Base-by-base conservation (phyloP, 2,329 filamentous ascomycete species). In the Alternaria sp. region DNA sequence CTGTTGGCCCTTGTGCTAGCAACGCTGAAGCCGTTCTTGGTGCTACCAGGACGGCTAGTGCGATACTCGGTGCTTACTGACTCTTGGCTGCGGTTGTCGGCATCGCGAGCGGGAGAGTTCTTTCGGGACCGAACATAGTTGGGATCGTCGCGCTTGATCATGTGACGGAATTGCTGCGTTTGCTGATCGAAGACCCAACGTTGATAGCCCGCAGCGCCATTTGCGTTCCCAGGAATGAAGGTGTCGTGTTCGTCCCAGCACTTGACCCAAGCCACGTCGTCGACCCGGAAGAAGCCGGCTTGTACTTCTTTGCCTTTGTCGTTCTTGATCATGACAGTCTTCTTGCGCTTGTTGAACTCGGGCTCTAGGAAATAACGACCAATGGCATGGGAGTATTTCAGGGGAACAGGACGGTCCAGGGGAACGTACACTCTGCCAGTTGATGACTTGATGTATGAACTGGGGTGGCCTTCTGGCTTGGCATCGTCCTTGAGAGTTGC, bases 211-310 rank as follows among this genome's bases (percentile, higher is more conserved):
- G 62, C 61, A 10, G 58, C 65, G 18, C 57, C 58, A 9, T 59
- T 62, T 30, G 58, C 54, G 5, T 83, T 83, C 1, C 83, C 84
- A 5, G 82, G 82, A 46, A 85, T 82, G 71, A 86, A 86, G n/a
- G 76, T 79, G 58, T 83, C 84, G 44, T 84, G 74, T 21, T 79
- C 75, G 67, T 85, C 83, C 83, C 83, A 85, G 64, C 82, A 84
- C 43, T 83, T 79, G 41, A 86, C 83, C 83, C 83, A 86, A 57
- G 82, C 79, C 37, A 81, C 83, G 53, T 85, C 82, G 60, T 86
- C 84, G 26, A 86, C 80, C 12, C 77, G 80, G 75, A 86, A 85
- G 75, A 85, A 86, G 60, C 82, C 76, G 18, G 81, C 79, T 65
- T 78, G 72, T 55, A 81, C 74, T 10, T 75, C 73, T 58, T 78